Evolutionary conservation across 2,329 filamentous ascomycete genomes (phyloP), one percentile per base, ranked within the genome.

Genomic region (Scedosporium apiospermum): DNA sequence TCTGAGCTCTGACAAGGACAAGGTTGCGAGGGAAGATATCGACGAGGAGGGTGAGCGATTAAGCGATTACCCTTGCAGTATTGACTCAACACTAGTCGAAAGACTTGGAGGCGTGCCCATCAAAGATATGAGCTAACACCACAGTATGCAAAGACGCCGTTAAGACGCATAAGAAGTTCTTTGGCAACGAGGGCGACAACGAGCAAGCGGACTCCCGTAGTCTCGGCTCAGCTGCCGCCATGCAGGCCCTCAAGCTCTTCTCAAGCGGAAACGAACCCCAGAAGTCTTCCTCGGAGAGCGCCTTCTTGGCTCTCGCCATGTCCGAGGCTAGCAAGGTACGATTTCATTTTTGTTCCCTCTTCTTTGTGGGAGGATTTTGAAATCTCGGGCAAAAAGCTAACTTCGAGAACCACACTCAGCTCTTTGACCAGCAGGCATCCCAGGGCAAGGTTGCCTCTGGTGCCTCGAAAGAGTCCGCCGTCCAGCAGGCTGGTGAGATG

Each of bases 301-400:
- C 88, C 65, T 91, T 96, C 70, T 83, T 96, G 65, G 90, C 88
- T 4, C 79, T 96, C 72, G 93, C 93, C 53, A 93, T 97, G 90
- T 86, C 83, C 7, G 89, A 97, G 78, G 93, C 91, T 41, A 88
- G 87, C 70, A 92, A 93, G 80, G 78, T 93, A 65, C 62, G 16
- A 4, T n/a, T 9, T 26, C 46, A 23, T 5, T 10, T 21, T 23
- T 16, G 7, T 30, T 34, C 16, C 42, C n/a, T 18, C 3, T 44
- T 38, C n/a, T 58, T 6, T 26, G 14, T 27, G 38, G 23, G 6
- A 27, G 16, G 26, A 16, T 23, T 59, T 26, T 10, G 18, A 46
- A 10, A 18, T 26, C 44, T 18, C 26, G 38, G 51, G 26, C 10
- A n/a, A 6, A 27, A 49, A 14, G 12, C 30, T 9, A 9, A 57